phyloP scores from a whole-genome alignment of 441 rosid species.

The Macaranga tanarius region DNA sequence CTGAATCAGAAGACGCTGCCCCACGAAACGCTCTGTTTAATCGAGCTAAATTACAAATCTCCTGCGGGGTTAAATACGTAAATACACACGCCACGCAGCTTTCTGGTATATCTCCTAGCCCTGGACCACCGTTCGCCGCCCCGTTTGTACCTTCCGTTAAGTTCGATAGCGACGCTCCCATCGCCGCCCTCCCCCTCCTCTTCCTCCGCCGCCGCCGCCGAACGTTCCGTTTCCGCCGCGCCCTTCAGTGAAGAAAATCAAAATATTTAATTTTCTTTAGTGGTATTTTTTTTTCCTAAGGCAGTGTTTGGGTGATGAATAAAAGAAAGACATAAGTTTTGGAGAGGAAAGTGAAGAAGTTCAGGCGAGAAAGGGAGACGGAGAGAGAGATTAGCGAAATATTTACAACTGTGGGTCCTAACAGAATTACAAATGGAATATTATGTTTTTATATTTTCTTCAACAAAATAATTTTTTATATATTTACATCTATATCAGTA shows the following conservation, averaged over 20 bases:
- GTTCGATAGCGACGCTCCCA: constrained; percentile 80
- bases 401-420: too few species aligned
- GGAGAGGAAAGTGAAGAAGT: too few species aligned
- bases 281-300: too few species aligned
- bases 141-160: constrained; percentile 52
- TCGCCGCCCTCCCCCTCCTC: constrained; percentile 11
- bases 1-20: constrained; percentile 78
- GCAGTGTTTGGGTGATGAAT: too few species aligned
- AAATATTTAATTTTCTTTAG: too few species aligned
- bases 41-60: constrained; percentile 69
- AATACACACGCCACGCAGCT: constrained; percentile 72
- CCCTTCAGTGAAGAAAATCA: too few species aligned
- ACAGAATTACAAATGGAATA: too few species aligned
- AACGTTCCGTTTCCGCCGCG: too few species aligned
- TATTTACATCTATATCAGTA: too few species aligned
- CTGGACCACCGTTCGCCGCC: constrained; percentile 49
- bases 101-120: constrained; percentile 78
- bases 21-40: constrained; percentile 60
- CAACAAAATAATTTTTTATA: too few species aligned
- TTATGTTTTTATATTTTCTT: too few species aligned
- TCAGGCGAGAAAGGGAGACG: not conserved
- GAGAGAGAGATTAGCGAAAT: not conserved
- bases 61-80: constrained; percentile 61
- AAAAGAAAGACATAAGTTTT: too few species aligned
- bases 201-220: not conserved